Evolutionary conservation across 345 rosid genomes (phyloP), one percentile per base, ranked within the genome.

Genomic region (Bruguiera gymnorhiza): DNA sequence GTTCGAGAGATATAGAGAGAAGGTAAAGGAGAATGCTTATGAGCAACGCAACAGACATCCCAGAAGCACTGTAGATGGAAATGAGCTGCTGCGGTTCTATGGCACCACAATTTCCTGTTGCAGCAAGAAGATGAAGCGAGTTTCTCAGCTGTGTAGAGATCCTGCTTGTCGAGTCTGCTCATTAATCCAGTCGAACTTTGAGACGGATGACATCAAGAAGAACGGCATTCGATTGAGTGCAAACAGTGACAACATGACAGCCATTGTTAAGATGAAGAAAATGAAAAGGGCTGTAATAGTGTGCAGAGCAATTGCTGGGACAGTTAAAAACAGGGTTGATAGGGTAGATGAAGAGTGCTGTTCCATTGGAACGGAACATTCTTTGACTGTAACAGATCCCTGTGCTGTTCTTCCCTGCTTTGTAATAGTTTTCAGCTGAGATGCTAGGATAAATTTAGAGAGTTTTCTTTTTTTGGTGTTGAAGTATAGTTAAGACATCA

Each of bases 391-490:
- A 58, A 65, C 62, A 62, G 70, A 82, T 71, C 81, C 80, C 0
- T 46, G 70, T 68, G 88, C 88, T 60, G 60, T 79, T 26, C 82
- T 79, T 60, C 83, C 87, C 18, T 84, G 89, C 67, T 82, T 87
- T 71, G 81, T 78, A 75, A 67, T 81, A 67, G 85, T 78, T 63
- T 78, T 77, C 69, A 52, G 65, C 63, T 84, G 76, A 83, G 61
- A 57, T 30, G 39, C 27, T 6, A 19, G n/a, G 8, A 53, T 63
- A 7, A 61, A n/a, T 52, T 30, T 10, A 18, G 53, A 53, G 19
- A 53, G 9, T n/a, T 37, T 2, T 19, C n/a, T 61, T 32, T 0
- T 56, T 54, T 8, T 3, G 13, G 43, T 9, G 11, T 37, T 9
- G 48, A 43, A 43, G 50, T 18, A 43, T 43, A 43, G 13, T 23